phyloP scores from a whole-genome alignment of 495 filamentous ascomycete genomes.

The Annulohypoxylon stygium region DNA sequence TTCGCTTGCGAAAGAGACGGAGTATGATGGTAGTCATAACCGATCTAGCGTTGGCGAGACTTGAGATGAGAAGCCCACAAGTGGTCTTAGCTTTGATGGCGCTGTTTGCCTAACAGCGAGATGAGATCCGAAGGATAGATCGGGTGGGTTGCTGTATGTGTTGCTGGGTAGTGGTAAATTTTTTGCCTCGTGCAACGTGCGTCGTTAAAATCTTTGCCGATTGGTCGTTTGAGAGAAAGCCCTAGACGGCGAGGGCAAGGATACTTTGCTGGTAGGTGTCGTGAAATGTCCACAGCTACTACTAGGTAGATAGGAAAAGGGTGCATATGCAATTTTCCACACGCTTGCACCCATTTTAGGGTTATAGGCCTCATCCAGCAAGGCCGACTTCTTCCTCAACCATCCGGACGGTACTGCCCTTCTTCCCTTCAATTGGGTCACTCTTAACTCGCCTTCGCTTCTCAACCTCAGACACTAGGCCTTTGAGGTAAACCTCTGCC shows the following conservation, averaged over 20 bases:
- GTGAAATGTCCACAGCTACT: not conserved
- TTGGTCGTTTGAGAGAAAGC: not conserved
- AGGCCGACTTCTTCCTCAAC: conserved; percentile 47
- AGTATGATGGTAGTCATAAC: not conserved
- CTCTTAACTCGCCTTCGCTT: conserved; percentile 52
- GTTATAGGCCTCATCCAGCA: conserved; percentile 21
- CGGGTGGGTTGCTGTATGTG: not conserved
- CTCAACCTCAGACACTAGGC: conserved; percentile 70
- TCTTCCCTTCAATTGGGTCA: conserved; percentile 51
- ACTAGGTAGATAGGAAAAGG: not conserved
- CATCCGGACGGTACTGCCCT: conserved; percentile 52
- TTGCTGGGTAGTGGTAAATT: not conserved
- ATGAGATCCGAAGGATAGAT: not conserved
- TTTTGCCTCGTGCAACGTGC: not conserved
- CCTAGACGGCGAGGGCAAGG: not conserved
- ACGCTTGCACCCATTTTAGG: not conserved
- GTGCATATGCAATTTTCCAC: not conserved
- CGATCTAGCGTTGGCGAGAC: not conserved
- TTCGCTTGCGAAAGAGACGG: not conserved
- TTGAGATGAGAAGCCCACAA: conserved; percentile 5
- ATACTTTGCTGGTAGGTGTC: not conserved
- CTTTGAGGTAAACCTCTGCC: conserved; percentile 80
- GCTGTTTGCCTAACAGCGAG: not conserved
- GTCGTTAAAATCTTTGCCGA: not conserved
- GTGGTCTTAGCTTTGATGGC: not conserved